Conservation (phyloP, 1,284 basidiomycete genomes). For the Pisolithus thermaeus region DNA sequence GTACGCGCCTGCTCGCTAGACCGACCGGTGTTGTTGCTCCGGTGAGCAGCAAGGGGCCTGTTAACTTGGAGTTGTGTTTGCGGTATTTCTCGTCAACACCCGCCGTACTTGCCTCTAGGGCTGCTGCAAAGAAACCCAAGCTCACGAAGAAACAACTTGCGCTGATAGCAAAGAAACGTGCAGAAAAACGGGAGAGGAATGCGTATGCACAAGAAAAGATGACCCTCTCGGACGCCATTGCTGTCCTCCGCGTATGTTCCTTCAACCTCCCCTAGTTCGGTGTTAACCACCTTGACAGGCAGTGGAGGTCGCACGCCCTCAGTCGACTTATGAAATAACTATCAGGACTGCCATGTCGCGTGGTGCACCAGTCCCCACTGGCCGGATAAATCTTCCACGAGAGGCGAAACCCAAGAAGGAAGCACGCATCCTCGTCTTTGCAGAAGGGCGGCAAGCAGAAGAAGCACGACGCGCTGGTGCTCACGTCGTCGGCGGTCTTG, state of each 20-base stretch:
- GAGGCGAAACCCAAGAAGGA: slow-evolving; percentile 70
- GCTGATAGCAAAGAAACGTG: slow-evolving; percentile 38
- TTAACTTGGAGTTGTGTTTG: not conserved
- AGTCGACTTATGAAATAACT: slow-evolving; percentile 73
- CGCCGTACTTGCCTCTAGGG: slow-evolving; percentile 39
- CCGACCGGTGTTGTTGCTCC: slow-evolving; percentile 10
- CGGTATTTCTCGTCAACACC: slow-evolving; percentile 48
- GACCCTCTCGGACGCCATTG: slow-evolving; percentile 56
- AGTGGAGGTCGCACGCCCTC: slow-evolving; percentile 71
- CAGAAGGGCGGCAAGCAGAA: slow-evolving; percentile 70
- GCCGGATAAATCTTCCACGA: slow-evolving; percentile 62
- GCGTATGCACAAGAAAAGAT: slow-evolving; percentile 58
- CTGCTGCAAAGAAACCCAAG: slow-evolving; percentile 43
- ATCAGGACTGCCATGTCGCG: slow-evolving; percentile 74
- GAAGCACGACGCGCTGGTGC: slow-evolving; percentile 81
- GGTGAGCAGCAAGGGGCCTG: not conserved
- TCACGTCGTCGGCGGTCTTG: slow-evolving; percentile 79
- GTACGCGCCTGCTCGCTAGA: slow-evolving; percentile 9
- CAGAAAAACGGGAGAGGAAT: slow-evolving; percentile 30
- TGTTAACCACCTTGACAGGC: slow-evolving; percentile 41
- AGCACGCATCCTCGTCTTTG: slow-evolving; percentile 82
- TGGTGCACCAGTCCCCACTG: slow-evolving; percentile 76
- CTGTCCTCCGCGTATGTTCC: slow-evolving; percentile 58
- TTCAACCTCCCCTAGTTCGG: not conserved
- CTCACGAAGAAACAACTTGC: slow-evolving; percentile 63